Evolutionary conservation across 1,139 yeast genomes (phyloP).

Genomic region (Yamadazyma triangularis): DNA sequence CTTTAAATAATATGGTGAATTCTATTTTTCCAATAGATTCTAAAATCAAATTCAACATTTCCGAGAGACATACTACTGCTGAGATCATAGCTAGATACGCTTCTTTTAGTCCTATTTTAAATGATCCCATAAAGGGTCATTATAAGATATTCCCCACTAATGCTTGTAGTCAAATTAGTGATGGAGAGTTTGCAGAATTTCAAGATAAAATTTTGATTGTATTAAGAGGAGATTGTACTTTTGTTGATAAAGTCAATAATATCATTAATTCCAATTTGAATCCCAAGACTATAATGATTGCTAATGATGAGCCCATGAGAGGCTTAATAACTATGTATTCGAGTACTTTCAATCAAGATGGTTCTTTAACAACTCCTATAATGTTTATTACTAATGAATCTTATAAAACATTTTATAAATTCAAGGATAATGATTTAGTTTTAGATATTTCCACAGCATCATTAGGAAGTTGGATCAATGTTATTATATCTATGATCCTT

Average conservation of each 20-base stretch:
- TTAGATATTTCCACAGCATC: constrained; percentile 29
- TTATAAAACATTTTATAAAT: constrained; percentile 17
- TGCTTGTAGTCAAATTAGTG: constrained; percentile 22
- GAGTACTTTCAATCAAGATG: constrained; percentile 34
- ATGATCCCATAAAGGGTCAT: constrained; percentile 17
- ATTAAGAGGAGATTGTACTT: constrained; percentile 41
- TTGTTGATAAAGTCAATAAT: constrained; percentile 35
- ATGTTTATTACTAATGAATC: constrained; percentile 39
- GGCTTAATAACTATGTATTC: constrained; percentile 45
- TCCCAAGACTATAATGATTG: constrained; percentile 35
- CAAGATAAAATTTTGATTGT: constrained; percentile 28
- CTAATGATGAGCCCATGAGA: constrained; percentile 37
- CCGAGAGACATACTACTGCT: constrained; percentile 15
- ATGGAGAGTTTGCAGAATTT: constrained; percentile 11
- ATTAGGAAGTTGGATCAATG: constrained; percentile 38
- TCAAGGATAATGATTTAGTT: constrained; percentile 10
- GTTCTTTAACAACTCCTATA: constrained; percentile 29
- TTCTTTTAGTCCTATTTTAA: constrained; percentile 37
- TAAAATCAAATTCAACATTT: constrained; percentile 24
- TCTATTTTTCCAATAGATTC: constrained; percentile 43
- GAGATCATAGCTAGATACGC: constrained; percentile 39
- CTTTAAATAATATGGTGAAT: constrained; percentile 33
- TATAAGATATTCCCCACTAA: constrained; percentile 24
- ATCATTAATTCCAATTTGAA: constrained; percentile 23
- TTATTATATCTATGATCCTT: constrained; percentile 38